phyloP scores from a whole-genome alignment of 495 filamentous ascomycete species.

The Staphylotrichum longicolle region DNA sequence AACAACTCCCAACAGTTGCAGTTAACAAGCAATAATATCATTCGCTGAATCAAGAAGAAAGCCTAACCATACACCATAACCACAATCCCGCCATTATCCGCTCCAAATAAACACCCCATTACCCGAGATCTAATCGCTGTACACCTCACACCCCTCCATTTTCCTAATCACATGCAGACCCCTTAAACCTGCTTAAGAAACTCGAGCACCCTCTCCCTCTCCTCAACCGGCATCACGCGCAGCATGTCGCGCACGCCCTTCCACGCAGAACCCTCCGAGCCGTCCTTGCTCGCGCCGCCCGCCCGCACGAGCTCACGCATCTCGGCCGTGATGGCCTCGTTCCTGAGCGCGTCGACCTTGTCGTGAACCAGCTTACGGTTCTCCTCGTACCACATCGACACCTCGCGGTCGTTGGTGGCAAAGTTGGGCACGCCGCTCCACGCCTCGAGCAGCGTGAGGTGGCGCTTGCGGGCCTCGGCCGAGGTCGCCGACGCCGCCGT shows the following conservation, averaged over 20 bases:
- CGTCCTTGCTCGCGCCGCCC: constrained; percentile 44
- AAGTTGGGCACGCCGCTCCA: constrained; percentile 76
- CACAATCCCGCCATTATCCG: neutral
- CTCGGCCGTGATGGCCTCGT: constrained; percentile 72
- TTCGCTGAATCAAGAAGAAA: neutral
- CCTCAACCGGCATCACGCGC: constrained; percentile 77
- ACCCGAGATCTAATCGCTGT: too few relatives aligned
- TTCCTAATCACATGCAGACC: too few relatives aligned
- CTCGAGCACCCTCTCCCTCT: constrained; percentile 83
- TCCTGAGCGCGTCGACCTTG: constrained; percentile 77
- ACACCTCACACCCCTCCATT: too few relatives aligned
- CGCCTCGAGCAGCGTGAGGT: constrained; percentile 67
- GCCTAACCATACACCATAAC: constrained; percentile 2
- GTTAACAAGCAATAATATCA: neutral
- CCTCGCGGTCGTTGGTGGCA: constrained; percentile 71
- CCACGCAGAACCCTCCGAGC: constrained; percentile 66
- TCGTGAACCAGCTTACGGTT: constrained; percentile 75
- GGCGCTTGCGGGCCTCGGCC: constrained; percentile 53
- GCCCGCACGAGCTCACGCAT: constrained; percentile 72
- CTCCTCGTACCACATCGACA: constrained; percentile 96
- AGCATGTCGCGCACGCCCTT: constrained; percentile 85
- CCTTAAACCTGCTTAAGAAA: constrained; percentile 50
- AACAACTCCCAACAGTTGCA: too few relatives aligned
- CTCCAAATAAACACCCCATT: too few relatives aligned
- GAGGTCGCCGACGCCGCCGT: constrained; percentile 40